These are phyloP conservation scores for Fagopyrum tataricum DNA, from an alignment of 148 eudicot species.

Conservation along the genomic window DNA sequence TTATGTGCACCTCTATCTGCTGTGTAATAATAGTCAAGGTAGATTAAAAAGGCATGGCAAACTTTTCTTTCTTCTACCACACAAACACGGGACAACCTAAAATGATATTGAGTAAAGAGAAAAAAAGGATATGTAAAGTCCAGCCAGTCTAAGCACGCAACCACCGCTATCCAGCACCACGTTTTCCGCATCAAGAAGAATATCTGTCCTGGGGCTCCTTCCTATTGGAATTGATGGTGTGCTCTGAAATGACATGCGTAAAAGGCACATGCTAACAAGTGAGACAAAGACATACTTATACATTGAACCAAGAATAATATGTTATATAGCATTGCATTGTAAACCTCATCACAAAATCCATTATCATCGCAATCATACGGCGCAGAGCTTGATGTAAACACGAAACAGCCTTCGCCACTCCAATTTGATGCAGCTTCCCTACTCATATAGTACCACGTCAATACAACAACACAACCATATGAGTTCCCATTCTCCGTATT, in stretches of 20 bases:
- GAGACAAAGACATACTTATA: not conserved
- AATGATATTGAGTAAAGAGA: not conserved
- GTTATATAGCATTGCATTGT: not conserved
- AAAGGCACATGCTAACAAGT: not conserved
- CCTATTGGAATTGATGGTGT: constrained; percentile 72
- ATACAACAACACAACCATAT: not conserved
- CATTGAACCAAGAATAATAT: not conserved
- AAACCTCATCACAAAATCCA: constrained; percentile 82
- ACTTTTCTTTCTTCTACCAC: not conserved
- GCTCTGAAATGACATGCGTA: constrained; percentile 28
- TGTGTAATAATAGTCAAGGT: constrained; percentile 60
- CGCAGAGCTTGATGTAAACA: constrained; percentile 90
- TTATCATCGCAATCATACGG: constrained; percentile 73
- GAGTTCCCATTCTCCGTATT: not conserved
- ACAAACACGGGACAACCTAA: not conserved
- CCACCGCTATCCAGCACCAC: constrained; percentile 64
- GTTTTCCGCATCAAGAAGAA: constrained; percentile 66
- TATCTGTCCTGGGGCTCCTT: constrained; percentile 67
- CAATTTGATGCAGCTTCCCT: constrained; percentile 69
- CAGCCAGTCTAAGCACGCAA: constrained; percentile 84
- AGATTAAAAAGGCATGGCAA: not conserved
- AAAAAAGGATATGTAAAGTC: constrained; percentile 87
- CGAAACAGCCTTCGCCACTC: constrained; percentile 72
- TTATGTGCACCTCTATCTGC: constrained; percentile 81
- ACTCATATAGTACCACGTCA: constrained; percentile 15